These are phyloP conservation scores for Dipteronia dyeriana DNA, from an alignment of 345 rosid genomes.

Conservation along the genomic window DNA sequence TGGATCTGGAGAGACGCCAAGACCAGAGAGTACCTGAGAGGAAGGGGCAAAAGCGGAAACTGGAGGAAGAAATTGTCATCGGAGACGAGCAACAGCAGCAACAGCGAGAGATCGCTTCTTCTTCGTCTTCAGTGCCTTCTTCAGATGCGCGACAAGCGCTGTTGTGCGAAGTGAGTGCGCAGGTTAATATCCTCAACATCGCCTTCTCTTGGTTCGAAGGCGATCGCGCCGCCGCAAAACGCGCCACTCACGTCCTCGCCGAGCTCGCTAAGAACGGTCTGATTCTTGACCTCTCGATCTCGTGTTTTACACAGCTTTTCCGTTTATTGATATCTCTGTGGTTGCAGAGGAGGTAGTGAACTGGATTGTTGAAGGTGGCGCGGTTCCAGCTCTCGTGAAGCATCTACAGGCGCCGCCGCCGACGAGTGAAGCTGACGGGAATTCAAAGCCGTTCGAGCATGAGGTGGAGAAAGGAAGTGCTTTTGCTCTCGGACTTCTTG, in stretches of 20 bases:
- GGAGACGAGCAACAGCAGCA: slow-evolving; percentile 33
- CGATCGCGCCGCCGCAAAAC: slow-evolving; percentile 95
- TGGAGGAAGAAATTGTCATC: slow-evolving; percentile 64
- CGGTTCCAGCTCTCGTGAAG: slow-evolving; percentile 91
- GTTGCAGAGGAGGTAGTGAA: slow-evolving; percentile 91
- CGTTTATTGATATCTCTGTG: slow-evolving; percentile 1
- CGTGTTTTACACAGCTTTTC: slow-evolving; percentile 24
- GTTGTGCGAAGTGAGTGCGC: slow-evolving; percentile 64
- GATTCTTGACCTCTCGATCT: slow-evolving; percentile 38
- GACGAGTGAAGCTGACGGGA: slow-evolving; percentile 46
- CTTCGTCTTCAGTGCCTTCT: slow-evolving; percentile 28
- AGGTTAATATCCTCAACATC: slow-evolving; percentile 67
- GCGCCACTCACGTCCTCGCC: slow-evolving; percentile 94
- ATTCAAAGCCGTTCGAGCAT: slow-evolving; percentile 77
- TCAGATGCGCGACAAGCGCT: slow-evolving; percentile 63
- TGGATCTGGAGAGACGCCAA: slow-evolving; percentile 59
- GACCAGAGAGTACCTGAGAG: slow-evolving; percentile 72
- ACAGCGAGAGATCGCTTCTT: slow-evolving; percentile 48
- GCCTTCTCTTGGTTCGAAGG: slow-evolving; percentile 83
- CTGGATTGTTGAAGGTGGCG: slow-evolving; percentile 94
- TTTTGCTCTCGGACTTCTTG: slow-evolving; percentile 92
- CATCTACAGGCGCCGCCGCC: slow-evolving; percentile 92
- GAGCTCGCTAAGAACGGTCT: slow-evolving; percentile 97
- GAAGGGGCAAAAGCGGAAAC: slow-evolving; percentile 92
- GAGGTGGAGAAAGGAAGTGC: slow-evolving; percentile 99